phyloP scores from a whole-genome alignment of 176 grass and related monocot species.

The Cenchrus purpureus region DNA sequence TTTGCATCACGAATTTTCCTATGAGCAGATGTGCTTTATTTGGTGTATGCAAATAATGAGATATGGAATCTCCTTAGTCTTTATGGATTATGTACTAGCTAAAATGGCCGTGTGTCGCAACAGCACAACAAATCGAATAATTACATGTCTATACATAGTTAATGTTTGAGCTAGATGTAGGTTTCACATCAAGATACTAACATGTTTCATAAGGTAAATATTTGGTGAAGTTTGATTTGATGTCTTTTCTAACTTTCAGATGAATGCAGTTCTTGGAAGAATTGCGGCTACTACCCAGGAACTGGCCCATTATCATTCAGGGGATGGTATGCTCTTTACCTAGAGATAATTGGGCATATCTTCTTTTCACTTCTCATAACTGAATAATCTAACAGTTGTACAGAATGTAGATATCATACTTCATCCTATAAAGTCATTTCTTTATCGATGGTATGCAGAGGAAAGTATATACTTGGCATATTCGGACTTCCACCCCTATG shows the following conservation, averaged over 20 bases:
- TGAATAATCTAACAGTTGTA: conserved; percentile 5
- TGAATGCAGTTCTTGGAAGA: conserved; percentile 96
- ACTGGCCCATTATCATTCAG: conserved; percentile 93
- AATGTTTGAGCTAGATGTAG: too few relatives aligned
- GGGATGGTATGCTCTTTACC: conserved; percentile 68
- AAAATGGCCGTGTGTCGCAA: too few relatives aligned
- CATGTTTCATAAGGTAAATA: conserved; percentile 10
- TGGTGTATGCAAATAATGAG: conserved; percentile 17
- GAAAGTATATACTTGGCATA: conserved; percentile 93
- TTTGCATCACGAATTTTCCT: not conserved
- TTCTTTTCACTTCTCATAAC: conserved; percentile 3
- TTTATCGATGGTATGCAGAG: conserved; percentile 64
- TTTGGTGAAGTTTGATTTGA: conserved; percentile 33
- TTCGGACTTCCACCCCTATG: conserved; percentile 83
- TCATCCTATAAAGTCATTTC: conserved; percentile 1
- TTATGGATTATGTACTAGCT: conserved; percentile 4
- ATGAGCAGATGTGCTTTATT: conserved; percentile 19
- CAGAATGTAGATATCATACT: conserved; percentile 14
- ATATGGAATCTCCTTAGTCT: not conserved
- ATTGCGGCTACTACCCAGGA: conserved; percentile 91
- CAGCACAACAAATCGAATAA: too few relatives aligned
- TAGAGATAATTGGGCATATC: not conserved
- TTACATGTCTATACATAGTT: too few relatives aligned
- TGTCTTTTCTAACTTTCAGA: conserved; percentile 71
- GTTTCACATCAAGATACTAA: not conserved